These are phyloP conservation scores for Plasmodium vinckei DNA, from an alignment of 169 alveolate species.

Conservation along the genomic window DNA sequence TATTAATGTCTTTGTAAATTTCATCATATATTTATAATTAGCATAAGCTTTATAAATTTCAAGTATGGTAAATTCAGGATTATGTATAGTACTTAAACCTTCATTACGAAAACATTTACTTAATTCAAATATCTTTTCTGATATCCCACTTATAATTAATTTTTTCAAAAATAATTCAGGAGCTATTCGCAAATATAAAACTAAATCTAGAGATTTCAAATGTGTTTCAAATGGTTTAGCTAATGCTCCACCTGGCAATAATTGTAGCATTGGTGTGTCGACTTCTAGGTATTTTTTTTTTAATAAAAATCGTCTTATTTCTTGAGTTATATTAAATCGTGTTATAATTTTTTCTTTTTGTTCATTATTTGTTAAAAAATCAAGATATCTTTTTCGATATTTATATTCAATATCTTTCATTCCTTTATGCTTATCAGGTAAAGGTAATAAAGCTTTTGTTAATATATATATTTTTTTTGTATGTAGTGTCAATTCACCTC, in stretches of 20 bases:
- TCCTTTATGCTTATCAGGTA: constrained; percentile 78
- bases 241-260: constrained; percentile 94
- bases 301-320: constrained; percentile 83
- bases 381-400: constrained; percentile 90
- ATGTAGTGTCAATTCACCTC: constrained; percentile 77
- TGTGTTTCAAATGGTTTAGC: constrained; percentile 94
- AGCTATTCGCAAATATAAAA: constrained; percentile 94
- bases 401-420: constrained; percentile 86
- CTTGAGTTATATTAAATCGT: constrained; percentile 85
- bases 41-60: constrained; percentile 95
- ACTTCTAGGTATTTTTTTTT: constrained; percentile 91
- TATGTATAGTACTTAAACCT: constrained; percentile 92
- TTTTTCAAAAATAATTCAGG: constrained; percentile 95
- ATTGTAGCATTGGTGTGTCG: constrained; percentile 95
- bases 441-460: constrained; percentile 53
- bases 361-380: constrained; percentile 85
- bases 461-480: constrained; percentile 47
- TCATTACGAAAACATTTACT: constrained; percentile 97
- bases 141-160: constrained; percentile 94
- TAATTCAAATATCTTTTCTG: constrained; percentile 93
- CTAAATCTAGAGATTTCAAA: constrained; percentile 92
- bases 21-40: constrained; percentile 94
- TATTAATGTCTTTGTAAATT: constrained; percentile 90
- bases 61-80: constrained; percentile 95
- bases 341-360: constrained; percentile 85